Evolutionary conservation across 1,284 basidiomycete genomes (phyloP), one percentile per base, ranked within the genome.

Genomic region (Marasmius tenuissimus): DNA sequence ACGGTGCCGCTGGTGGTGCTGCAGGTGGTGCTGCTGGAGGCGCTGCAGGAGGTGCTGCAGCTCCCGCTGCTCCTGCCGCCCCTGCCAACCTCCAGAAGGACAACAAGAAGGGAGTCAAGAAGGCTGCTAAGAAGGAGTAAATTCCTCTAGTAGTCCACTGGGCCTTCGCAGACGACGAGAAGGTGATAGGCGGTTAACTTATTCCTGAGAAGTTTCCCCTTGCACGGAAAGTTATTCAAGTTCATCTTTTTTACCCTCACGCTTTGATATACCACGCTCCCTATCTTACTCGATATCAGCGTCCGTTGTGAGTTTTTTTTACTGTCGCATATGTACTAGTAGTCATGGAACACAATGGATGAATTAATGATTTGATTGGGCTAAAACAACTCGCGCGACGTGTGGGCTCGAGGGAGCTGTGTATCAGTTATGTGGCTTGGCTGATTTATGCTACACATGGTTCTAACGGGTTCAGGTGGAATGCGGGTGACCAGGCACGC

Each of bases 41-140:
- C n/a, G n/a, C 27, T 53, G 51, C 27, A 16, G 20, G 8, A 14
- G 51, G 51, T 37, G 51, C 51, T 53, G 51, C 4, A 6, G 27
- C 27, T 53, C 33, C 51, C 10, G 51, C 61, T 3, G 53, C 58
- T 18, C n/a, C 63, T 37, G 58, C 56, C 54, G 58, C 38, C 14
- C 39, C 22, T n/a, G n/a, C n/a, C n/a, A n/a, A 45, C 42, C 42
- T 14, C 42, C 42, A 18, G 20, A 45, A 18, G 27, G 27, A 52
- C 20, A 14, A 11, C 38, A 53, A 53, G 51, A 14, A 35, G 35
- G 12, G 34, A 53, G 33, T n/a, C n/a, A n/a, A n/a, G n/a, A n/a
- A n/a, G n/a, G n/a, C n/a, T n/a, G n/a, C n/a, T n/a, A n/a, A n/a
- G n/a, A n/a, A n/a, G n/a, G n/a, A n/a, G n/a, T n/a, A n/a, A n/a